phyloP scores from a whole-genome alignment of 1,139 yeast species.

The Magnusiomyces magnusii region DNA sequence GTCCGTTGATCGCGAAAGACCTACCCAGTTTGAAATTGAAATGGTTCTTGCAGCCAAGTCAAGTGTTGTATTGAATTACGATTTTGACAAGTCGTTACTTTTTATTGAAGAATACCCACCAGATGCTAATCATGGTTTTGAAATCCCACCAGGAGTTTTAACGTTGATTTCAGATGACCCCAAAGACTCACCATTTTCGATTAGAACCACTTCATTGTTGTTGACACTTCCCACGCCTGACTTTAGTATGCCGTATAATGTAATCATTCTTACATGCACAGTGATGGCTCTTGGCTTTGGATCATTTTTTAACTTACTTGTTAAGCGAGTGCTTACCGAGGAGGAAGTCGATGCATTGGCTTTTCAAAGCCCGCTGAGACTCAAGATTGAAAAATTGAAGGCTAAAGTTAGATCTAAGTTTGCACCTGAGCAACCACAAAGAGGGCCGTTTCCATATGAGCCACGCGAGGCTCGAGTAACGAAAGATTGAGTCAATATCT shows the following conservation, averaged over 20 bases:
- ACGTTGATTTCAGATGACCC: conserved; percentile 28
- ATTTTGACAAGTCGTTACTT: conserved; percentile 80
- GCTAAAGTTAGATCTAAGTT: conserved; percentile 9
- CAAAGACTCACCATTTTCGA: conserved; percentile 28
- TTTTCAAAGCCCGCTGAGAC: conserved; percentile 4
- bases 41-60: conserved; percentile 58
- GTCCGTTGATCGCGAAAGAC: conserved; percentile 71
- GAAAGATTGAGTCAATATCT: background rate
- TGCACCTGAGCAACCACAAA: conserved; percentile 12
- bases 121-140: conserved; percentile 98
- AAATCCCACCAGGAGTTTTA: conserved; percentile 77
- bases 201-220: conserved; percentile 78
- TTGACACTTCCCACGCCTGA: conserved; percentile 94
- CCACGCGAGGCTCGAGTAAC: conserved; percentile 3
- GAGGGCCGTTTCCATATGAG: conserved; percentile 22
- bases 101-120: conserved; percentile 94
- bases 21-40: conserved; percentile 72
- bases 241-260: conserved; percentile 98
- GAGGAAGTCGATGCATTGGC: conserved; percentile 53
- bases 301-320: conserved; percentile 67
- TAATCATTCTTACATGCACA: conserved; percentile 87
- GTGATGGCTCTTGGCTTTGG: conserved; percentile 92
- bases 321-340: conserved; percentile 69
- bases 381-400: background rate
- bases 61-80: conserved; percentile 57